phyloP scores from a whole-genome alignment of 768 basidiomycete genomes.

The Suillus subaureus region DNA sequence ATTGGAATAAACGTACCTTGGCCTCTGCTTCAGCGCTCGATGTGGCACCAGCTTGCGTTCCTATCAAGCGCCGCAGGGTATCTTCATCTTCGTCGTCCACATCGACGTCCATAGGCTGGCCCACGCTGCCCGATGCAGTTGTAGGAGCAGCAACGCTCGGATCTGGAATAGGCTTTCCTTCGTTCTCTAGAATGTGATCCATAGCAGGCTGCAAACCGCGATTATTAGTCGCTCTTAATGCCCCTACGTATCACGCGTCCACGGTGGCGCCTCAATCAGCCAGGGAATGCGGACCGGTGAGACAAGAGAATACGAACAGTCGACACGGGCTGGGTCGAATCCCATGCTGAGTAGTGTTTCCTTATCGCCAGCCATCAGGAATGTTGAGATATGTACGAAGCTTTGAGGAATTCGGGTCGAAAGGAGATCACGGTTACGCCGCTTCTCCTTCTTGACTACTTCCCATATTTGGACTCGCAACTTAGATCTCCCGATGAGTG shows the following conservation, averaged over 20 bases:
- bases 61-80: constrained; percentile 53
- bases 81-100: constrained; percentile 76
- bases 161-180: constrained; percentile 75
- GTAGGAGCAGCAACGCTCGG: constrained; percentile 37
- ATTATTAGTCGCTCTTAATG: constrained; percentile 79
- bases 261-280: neutral
- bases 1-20: constrained; percentile 47
- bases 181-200: constrained; percentile 86
- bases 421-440: neutral
- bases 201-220: constrained; percentile 89
- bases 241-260: constrained; percentile 59
- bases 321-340: constrained; percentile 80
- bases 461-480: neutral
- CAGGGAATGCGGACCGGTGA: constrained; percentile 3
- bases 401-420: neutral
- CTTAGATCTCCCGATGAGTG: neutral
- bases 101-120: constrained; percentile 50
- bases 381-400: constrained; percentile 1
- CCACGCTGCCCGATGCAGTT: constrained; percentile 16
- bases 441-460: neutral
- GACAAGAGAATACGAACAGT: constrained; percentile 59
- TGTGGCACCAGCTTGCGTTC: constrained; percentile 34
- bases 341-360: constrained; percentile 84
- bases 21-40: constrained; percentile 50
- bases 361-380: constrained; percentile 55